Evolutionary conservation across 768 basidiomycete genomes (phyloP), one percentile per base, ranked within the genome.

Genomic region (Tylopilus sp.): DNA sequence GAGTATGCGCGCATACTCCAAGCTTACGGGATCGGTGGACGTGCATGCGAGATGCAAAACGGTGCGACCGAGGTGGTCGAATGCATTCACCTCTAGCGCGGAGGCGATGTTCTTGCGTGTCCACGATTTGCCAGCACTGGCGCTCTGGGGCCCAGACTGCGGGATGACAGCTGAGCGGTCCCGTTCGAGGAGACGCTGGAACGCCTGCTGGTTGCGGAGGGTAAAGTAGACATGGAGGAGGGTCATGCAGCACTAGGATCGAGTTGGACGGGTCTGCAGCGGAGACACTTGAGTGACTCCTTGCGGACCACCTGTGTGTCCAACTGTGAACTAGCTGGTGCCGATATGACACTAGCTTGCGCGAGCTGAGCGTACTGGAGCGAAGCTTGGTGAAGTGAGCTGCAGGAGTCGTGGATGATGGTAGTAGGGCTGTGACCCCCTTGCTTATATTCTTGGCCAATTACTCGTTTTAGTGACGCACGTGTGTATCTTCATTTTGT

Each of bases 11-110:
- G 90, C 80, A 65, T 88, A 98, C 59, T 92, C 88, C 57, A 90
- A 67, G 41, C 82, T 79, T n/a, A 71, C 68, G 1, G 75, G 66
- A 26, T 88, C 88, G 21, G 76, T 62, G 18, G 83, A 77, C 0
- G 81, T 68, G 52, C 88, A 91, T 0, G 88, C 87, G 35, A 93
- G 79, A 63, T 98, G 95, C 10, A 97, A 77, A 1, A 87, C 85
- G 0, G 89, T 88, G 51, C 85, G 74, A 10, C 91, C 90, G 25
- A 88, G 73, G 62, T 73, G 67, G 64, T 94, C 91, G 28, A 79
- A 72, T 2, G 82, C 79, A 59, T 94, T 93, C 41, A 92, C 77
- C 64, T 92, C 83, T 52, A 61, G 64, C 2, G 60, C 62, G 10
- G 51, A 53, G 51, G 45, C 57, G 51, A 79, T 60, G 48, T 73